phyloP scores from a whole-genome alignment of 768 basidiomycete genomes.

The Rhodosporidiobolus odoratus region DNA sequence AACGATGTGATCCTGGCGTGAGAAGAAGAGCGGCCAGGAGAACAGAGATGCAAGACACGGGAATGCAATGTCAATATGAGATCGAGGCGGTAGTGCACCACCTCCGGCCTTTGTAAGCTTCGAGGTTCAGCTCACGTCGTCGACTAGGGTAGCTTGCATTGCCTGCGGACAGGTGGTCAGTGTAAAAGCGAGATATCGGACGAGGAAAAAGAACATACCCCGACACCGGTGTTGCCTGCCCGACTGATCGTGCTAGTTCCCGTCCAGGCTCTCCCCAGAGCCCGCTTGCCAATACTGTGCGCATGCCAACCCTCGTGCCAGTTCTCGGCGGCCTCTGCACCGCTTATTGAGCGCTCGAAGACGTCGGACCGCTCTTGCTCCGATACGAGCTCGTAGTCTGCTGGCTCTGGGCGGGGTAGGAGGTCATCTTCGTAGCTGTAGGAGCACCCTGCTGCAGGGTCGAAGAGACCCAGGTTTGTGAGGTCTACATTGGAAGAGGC shows the following conservation, averaged over 20 bases:
- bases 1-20: constrained; percentile 26
- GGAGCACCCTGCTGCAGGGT: neutral
- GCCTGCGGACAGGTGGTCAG: too few relatives aligned
- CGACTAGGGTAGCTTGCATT: constrained; percentile 22
- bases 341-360: constrained; percentile 11
- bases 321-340: neutral
- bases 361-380: neutral
- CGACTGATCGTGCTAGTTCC: neutral
- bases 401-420: constrained; percentile 11
- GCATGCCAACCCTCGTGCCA: neutral
- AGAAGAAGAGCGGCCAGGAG: neutral
- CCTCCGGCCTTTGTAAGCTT: too few relatives aligned
- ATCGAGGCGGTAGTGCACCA: too few relatives aligned
- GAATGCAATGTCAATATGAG: neutral
- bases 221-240: constrained; percentile 17
- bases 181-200: neutral
- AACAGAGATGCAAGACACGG: neutral
- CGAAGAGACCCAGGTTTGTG: neutral
- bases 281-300: neutral
- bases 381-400: constrained; percentile 23
- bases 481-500: neutral
- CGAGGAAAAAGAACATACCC: neutral
- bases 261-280: constrained; percentile 4
- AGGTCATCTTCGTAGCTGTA: neutral
- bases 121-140: too few relatives aligned